These are phyloP conservation scores for Yamadazyma sp. DNA, from an alignment of 805 yeast genomes.

Conservation along the genomic window DNA sequence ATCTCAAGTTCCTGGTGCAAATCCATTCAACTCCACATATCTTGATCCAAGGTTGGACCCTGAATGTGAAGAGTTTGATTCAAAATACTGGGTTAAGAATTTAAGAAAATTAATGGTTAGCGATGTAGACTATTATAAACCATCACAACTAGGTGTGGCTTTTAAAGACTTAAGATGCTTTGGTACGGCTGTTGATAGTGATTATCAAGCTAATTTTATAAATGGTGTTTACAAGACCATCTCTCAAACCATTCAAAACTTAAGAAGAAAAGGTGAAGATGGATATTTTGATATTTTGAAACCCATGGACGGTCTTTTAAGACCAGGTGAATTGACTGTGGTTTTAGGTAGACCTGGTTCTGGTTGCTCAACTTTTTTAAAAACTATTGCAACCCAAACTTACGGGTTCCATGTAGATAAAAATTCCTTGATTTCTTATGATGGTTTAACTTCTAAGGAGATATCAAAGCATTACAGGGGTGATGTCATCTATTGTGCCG, in stretches of 20 bases:
- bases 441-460: conserved; percentile 30
- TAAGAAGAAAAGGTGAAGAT: conserved; percentile 18
- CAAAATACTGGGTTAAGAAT: conserved; percentile 67
- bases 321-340: conserved; percentile 39
- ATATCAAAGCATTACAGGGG: conserved; percentile 31
- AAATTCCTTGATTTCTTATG: conserved; percentile 30
- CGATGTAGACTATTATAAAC: conserved; percentile 64
- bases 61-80: conserved; percentile 51
- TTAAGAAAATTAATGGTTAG: conserved; percentile 48
- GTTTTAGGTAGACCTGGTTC: conserved; percentile 43
- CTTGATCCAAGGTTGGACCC: conserved; percentile 47
- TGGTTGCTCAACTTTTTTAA: conserved; percentile 40
- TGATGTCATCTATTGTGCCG: conserved; percentile 46
- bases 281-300: conserved; percentile 18
- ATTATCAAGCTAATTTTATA: conserved; percentile 58
- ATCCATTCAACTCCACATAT: conserved; percentile 31
- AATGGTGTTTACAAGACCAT: conserved; percentile 35
- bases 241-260: conserved; percentile 14
- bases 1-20: conserved; percentile 51
- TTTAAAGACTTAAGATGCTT: conserved; percentile 57
- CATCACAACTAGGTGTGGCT: conserved; percentile 56
- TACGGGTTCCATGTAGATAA: conserved; percentile 35
- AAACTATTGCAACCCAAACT: conserved; percentile 36
- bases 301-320: conserved; percentile 24
- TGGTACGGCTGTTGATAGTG: conserved; percentile 67